phyloP scores from a whole-genome alignment of 331 rosid species.

The Malus hybrid region DNA sequence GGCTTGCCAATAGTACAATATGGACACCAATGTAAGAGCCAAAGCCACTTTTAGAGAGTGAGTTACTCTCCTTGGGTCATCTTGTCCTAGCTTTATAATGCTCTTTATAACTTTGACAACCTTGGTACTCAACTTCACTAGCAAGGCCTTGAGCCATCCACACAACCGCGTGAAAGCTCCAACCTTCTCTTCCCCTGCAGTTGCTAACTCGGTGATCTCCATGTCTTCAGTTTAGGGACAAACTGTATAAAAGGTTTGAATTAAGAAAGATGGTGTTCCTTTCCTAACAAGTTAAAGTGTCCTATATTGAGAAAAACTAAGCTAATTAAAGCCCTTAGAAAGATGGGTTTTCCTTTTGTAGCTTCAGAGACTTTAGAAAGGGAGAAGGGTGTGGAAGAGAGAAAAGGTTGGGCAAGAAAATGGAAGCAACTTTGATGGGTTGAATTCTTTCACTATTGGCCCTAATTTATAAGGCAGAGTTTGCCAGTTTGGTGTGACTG shows the following conservation, averaged over 20 bases:
- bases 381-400: neutral
- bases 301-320: neutral
- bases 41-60: slow-evolving; percentile 90
- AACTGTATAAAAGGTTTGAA: neutral
- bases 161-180: slow-evolving; percentile 12
- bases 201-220: slow-evolving; percentile 38
- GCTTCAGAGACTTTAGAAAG: neutral
- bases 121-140: slow-evolving; percentile 25
- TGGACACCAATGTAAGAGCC: slow-evolving; percentile 82
- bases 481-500: neutral
- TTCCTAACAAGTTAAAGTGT: neutral
- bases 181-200: slow-evolving; percentile 13
- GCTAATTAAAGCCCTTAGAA: neutral
- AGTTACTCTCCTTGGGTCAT: slow-evolving; percentile 77
- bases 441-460: neutral
- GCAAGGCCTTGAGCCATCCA: slow-evolving; percentile 26
- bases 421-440: slow-evolving; percentile 7
- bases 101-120: slow-evolving; percentile 22
- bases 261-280: neutral
- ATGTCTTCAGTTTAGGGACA: slow-evolving; percentile 12
- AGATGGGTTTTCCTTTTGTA: neutral
- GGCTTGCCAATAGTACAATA: slow-evolving; percentile 59
- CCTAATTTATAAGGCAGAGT: slow-evolving; percentile 37
- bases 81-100: slow-evolving; percentile 55
- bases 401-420: slow-evolving; percentile 1